Conservation (phyloP, 2,329 filamentous ascomycete genomes). For the Aspergillus eucalypticola region DNA sequence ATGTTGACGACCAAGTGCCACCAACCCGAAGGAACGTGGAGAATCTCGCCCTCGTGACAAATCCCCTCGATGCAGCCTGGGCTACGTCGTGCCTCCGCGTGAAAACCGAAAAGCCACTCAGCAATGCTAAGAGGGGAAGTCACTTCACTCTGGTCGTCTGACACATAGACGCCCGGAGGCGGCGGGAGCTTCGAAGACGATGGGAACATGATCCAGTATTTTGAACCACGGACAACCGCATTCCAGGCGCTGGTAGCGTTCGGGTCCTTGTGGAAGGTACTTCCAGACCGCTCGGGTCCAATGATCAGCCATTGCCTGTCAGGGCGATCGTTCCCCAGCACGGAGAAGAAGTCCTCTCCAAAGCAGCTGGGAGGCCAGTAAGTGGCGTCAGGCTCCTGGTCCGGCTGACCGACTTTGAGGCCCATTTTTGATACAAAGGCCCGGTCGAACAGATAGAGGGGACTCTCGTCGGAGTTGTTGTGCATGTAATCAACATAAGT, state of each 20-base stretch:
- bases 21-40: slow-evolving; percentile 93
- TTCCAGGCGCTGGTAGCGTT: slow-evolving; percentile 83
- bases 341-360: slow-evolving; percentile 79
- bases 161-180: slow-evolving; percentile 88
- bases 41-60: slow-evolving; percentile 77
- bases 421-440: slow-evolving; percentile 84
- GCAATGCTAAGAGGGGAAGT: slow-evolving; percentile 92
- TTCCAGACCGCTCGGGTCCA: slow-evolving; percentile 81
- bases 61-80: slow-evolving; percentile 83
- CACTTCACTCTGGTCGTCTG: slow-evolving; percentile 85
- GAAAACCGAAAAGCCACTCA: slow-evolving; percentile 93
- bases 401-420: slow-evolving; percentile 57
- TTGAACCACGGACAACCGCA: slow-evolving; percentile 81
- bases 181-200: slow-evolving; percentile 61
- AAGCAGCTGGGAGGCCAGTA: slow-evolving; percentile 87
- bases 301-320: slow-evolving; percentile 92
- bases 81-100: slow-evolving; percentile 73
- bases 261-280: slow-evolving; percentile 87
- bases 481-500: slow-evolving; percentile 82
- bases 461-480: slow-evolving; percentile 79
- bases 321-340: slow-evolving; percentile 75
- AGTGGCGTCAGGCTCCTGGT: slow-evolving; percentile 49
- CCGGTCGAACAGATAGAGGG: slow-evolving; percentile 88
- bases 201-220: slow-evolving; percentile 99
- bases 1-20: slow-evolving; percentile 96